Percentiles rank a stretch among this genome's conserved stretches.
Evolutionary conservation across 2,329 filamentous ascomycete species (phyloP).

Genomic region (Pseudogymnoascus sp.): DNA sequence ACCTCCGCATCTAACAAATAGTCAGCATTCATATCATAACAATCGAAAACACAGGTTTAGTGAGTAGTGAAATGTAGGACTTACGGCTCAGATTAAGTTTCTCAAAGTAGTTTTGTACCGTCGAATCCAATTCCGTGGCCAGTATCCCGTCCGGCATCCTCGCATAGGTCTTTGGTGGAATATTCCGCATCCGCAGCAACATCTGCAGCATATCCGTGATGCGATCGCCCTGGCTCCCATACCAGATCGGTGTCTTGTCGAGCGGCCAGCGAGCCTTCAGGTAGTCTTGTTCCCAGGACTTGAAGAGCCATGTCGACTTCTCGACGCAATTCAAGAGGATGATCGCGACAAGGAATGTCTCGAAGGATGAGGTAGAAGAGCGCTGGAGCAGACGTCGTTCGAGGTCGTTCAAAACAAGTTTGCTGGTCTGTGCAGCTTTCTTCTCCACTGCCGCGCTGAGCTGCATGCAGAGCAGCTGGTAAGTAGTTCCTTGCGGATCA

Average conservation of each 20-base stretch:
- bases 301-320: constrained; percentile 64
- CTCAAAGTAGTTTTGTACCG: constrained; percentile 48
- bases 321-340: constrained; percentile 61
- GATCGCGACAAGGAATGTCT: constrained; percentile 55
- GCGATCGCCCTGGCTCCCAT: constrained; percentile 53
- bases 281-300: constrained; percentile 59
- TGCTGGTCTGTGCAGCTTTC: constrained; percentile 55
- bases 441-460: constrained; percentile 59
- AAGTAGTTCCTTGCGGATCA: constrained; percentile 28
- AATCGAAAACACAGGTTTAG: neutral
- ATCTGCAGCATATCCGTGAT: constrained; percentile 55
- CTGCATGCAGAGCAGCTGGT: constrained; percentile 57
- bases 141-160: constrained; percentile 42
- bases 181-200: constrained; percentile 55
- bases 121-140: constrained; percentile 38
- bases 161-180: constrained; percentile 47
- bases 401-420: constrained; percentile 52
- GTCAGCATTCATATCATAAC: constrained; percentile 15
- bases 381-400: constrained; percentile 56
- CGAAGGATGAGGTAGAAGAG: constrained; percentile 53
- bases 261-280: constrained; percentile 53
- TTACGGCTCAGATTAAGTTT: constrained; percentile 52
- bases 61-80: constrained; percentile 25
- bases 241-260: constrained; percentile 49
- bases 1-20: constrained; percentile 25